Evolutionary conservation across 257 asterid species (phyloP), one percentile per base, ranked within the genome.

Genomic region (Capsicum baccatum): DNA sequence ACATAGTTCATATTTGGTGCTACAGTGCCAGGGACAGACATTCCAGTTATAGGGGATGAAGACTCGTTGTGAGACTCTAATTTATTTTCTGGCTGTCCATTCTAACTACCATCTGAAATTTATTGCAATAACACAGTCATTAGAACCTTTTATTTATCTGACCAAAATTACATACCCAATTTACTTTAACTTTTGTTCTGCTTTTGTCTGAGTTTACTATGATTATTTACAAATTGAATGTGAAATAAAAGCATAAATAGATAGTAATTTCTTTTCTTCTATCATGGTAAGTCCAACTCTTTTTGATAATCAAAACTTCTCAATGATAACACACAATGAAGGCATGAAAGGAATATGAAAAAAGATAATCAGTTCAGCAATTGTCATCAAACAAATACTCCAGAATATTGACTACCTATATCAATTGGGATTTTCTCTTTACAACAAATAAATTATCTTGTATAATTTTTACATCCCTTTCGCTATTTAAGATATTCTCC

Each of bases 91-190:
- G 90, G 93, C 89, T 90, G 96, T 67, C 89, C 92, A 52, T 91
- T 90, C 90, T 92, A 95, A 85, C 93, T 89, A 86, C 89, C 89
- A 70, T 90, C 98, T 94, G 93, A 85, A 73, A 86, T 14, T 15
- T 44, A 50, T 64, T 42, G 59, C 59, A 73, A 16, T 73, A 73
- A 47, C 57, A 44, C 33, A 6, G 12, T n/a, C 21, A 73, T 48
- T 73, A 73, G 37, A 73, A 19, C 59, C 1, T 73, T 47, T 47
- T 48, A 42, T 47, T 73, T 14, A 48, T 47, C 11, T 47, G 17
- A 48, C 59, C 80, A 19, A 71, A 44, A 17, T 8, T 14, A 19
- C 80, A 73, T 11, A 73, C 5, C 59, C 80, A 19, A 73, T 3
- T 73, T 19, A 73, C 59, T 48, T 44, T 70, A n/a, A 11, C 14